Base-by-base conservation (phyloP, 164 flowering plant species). In the Macadamia tetraphylla region DNA sequence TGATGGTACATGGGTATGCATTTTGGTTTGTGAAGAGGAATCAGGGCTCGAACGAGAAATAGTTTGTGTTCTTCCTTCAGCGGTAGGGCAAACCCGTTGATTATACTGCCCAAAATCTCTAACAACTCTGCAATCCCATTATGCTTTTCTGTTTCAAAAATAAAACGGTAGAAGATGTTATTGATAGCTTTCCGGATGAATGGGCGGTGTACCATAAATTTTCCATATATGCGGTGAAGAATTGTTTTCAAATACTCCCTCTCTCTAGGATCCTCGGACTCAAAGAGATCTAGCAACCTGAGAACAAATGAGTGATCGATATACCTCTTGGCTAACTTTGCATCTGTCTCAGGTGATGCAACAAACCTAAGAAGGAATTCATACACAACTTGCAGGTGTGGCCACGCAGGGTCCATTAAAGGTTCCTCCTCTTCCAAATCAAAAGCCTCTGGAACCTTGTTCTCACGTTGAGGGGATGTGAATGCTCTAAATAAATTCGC, bases 401-500 rank as follows among this genome's bases (percentile, higher is more conserved):
- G 79, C 97, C 97, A 92, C 9, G 96, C 85, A 46, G 94, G 91
- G 67, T 92, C 97, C 88, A 92, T 86, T 30, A 67, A 66, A 58
- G 90, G 94, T 69, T 92, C 96, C 67, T 88, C 97, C 68, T 92
- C 97, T 75, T 92, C 97, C 78, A 85, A 51, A 70, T 89, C 92
- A 78, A 82, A 75, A 9, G 81, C 81, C 58, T 85, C 85, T 52
- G 78, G 62, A 49, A 76, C 75, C 72, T 87, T 86, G 69, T 77
- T 84, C 66, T 90, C 87, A 46, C 82, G 85, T 44, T 88, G 84
- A 43, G 82, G 83, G 73, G 91, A 74, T 63, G 83, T 78, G 35
- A 77, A 75, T 10, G 83, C 31, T 74, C 97, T 77, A 66, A 90
- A 92, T 71, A 92, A 73, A 79, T 92, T 92, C 14, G 62, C 76